phyloP scores from a whole-genome alignment of 2,329 filamentous ascomycete species.

The Fusarium pseudoanthophilum region DNA sequence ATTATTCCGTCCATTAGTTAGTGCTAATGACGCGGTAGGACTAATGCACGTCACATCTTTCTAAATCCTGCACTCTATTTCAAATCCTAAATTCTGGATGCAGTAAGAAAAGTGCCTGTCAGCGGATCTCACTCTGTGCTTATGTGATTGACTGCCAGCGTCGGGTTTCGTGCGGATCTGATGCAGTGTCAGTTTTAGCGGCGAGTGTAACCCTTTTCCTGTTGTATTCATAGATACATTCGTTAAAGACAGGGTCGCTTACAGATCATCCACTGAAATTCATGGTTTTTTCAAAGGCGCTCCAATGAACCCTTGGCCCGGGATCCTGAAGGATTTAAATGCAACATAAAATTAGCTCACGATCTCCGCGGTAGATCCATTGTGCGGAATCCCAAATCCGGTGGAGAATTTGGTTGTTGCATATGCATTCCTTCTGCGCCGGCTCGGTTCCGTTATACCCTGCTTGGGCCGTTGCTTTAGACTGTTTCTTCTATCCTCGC shows the following conservation, averaged over 20 bases:
- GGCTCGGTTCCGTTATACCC: not conserved
- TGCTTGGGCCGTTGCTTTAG: not conserved
- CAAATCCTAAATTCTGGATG: not conserved
- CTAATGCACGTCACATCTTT: not conserved
- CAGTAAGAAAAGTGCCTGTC: not conserved
- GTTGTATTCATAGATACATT: not conserved
- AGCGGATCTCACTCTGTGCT: not conserved
- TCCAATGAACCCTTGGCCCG: not conserved
- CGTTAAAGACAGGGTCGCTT: not conserved
- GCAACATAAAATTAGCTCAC: not conserved
- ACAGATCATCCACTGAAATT: not conserved
- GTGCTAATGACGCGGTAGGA: not conserved
- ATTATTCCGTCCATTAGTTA: rapidly evolving
- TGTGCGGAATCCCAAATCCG: not conserved
- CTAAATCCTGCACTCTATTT: not conserved
- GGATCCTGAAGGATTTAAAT: not conserved
- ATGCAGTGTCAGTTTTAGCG: not conserved
- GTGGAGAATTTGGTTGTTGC: not conserved
- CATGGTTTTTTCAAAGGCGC: not conserved
- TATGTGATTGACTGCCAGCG: not conserved
- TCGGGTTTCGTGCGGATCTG: rapidly evolving
- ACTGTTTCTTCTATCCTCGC: not conserved
- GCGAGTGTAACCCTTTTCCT: not conserved
- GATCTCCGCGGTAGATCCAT: not conserved
- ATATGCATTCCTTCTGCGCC: not conserved